A percentile compares a stretch with the other conserved stretches of the same genome.
These are phyloP conservation scores for Boletellus deceptivus DNA, from an alignment of 1,284 basidiomycete genomes.

Conservation along the genomic window DNA sequence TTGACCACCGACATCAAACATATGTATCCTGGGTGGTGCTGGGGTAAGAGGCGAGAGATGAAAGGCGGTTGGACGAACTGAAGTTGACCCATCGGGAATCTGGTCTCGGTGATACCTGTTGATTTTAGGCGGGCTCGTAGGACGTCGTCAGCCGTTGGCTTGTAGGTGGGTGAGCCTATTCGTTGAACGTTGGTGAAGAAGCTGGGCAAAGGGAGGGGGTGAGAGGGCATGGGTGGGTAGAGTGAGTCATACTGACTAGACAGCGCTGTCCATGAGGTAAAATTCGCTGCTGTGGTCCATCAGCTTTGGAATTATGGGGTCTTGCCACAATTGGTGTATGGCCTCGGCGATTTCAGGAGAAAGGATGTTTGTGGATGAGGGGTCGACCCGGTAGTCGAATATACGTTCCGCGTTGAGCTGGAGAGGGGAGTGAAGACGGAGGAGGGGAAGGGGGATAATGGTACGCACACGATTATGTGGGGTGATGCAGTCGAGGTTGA, in stretches of 20 bases:
- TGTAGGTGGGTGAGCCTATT: conserved; percentile 78
- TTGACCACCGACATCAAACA: conserved; percentile 95
- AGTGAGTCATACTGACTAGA: conserved; percentile 61
- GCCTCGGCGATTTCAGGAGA: conserved; percentile 70
- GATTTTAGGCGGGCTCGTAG: conserved; percentile 89
- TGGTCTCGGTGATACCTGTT: conserved; percentile 91
- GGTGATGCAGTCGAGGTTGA: conserved; percentile 73
- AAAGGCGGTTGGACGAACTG: conserved; percentile 58
- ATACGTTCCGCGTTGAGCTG: conserved; percentile 61
- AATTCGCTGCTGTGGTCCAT: conserved; percentile 90
- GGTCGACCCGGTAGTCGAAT: conserved; percentile 50
- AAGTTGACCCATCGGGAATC: conserved; percentile 67
- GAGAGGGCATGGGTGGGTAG: not conserved
- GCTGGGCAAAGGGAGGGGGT: conserved; percentile 39
- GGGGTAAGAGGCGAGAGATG: conserved; percentile 41
- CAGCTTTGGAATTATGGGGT: conserved; percentile 83
- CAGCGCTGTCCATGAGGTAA: conserved; percentile 95
- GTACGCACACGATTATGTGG: conserved; percentile 63
- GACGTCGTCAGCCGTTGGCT: conserved; percentile 89
- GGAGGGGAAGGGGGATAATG: not conserved
- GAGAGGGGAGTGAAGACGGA: not conserved
- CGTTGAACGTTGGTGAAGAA: conserved; percentile 87
- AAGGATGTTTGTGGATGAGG: conserved; percentile 44
- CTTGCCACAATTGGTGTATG: conserved; percentile 86
- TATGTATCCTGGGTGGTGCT: conserved; percentile 67